A percentile compares a stretch with the other conserved stretches of the same genome.
phyloP scores from a whole-genome alignment of 129 eudicot species.

The Flaveria linearis region DNA sequence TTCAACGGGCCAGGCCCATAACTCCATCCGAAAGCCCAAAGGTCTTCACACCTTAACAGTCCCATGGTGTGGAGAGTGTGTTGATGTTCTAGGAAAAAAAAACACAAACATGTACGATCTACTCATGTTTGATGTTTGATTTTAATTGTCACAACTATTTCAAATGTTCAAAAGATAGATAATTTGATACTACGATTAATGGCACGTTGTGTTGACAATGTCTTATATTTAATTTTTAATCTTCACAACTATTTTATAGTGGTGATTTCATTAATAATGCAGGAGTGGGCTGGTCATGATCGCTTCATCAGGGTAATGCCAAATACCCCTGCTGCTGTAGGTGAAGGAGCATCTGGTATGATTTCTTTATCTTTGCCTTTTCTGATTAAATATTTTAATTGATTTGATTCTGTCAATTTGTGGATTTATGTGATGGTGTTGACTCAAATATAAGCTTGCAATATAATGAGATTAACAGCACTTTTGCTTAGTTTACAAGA shows the following conservation, averaged over 20 bases:
- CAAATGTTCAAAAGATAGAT: not conserved
- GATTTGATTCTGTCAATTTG: not conserved
- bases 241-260: not conserved
- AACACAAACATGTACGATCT: too few relatives aligned
- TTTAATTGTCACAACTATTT: not conserved
- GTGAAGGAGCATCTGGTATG: constrained; percentile 91
- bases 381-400: not conserved
- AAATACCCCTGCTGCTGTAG: constrained; percentile 96
- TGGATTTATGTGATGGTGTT: not conserved
- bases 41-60: too few relatives aligned
- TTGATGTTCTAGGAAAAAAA: too few relatives aligned
- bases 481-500: not conserved
- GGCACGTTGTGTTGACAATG: constrained; percentile 1
- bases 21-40: too few relatives aligned
- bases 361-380: not conserved
- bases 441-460: not conserved
- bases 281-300: constrained; percentile 98
- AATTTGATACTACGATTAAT: constrained; percentile 8
- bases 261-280: constrained; percentile 31
- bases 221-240: not conserved
- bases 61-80: too few relatives aligned
- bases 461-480: not conserved
- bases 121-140: not conserved
- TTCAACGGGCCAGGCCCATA: too few relatives aligned
- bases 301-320: constrained; percentile 99